Percentiles rank a stretch among this genome's conserved stretches.
Conservation (phyloP, 805 yeast genomes). For the Zygosaccharomyces bisporus region DNA sequence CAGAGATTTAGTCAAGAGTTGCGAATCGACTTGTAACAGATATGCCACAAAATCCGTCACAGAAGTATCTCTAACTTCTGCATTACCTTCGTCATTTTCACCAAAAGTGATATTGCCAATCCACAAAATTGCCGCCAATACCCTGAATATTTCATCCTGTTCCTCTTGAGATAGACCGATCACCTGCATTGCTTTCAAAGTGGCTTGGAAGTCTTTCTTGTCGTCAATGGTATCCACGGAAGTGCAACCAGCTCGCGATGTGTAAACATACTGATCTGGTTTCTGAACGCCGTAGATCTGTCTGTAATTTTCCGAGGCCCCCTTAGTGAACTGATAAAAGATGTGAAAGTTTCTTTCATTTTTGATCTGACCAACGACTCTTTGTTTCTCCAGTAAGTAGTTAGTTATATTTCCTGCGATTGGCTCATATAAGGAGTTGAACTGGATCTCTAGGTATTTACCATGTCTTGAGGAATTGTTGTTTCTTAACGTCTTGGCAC, state of each 20-base stretch:
- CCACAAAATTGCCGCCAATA: conserved; percentile 86
- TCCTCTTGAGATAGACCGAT: conserved; percentile 81
- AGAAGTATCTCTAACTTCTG: conserved; percentile 74
- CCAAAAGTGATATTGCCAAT: conserved; percentile 84
- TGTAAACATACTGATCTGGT: conserved; percentile 89
- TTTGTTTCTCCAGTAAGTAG: conserved; percentile 86
- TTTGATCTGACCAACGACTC: conserved; percentile 92
- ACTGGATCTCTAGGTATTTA: conserved; percentile 87
- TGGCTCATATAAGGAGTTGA: conserved; percentile 79
- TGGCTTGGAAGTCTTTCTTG: conserved; percentile 69
- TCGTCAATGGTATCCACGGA: conserved; percentile 87
- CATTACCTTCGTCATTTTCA: conserved; percentile 85
- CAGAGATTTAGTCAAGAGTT: conserved; percentile 60
- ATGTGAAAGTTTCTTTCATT: conserved; percentile 96
- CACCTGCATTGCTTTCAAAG: conserved; percentile 78
- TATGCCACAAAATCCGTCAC: conserved; percentile 96
- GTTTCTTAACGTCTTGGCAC: conserved; percentile 95
- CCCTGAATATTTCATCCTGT: conserved; percentile 84
- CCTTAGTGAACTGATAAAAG: conserved; percentile 91
- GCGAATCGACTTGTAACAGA: conserved; percentile 73
- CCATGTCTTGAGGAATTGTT: conserved; percentile 98
- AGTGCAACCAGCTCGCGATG: conserved; percentile 81
- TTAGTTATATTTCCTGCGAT: conserved; percentile 95
- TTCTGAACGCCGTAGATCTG: conserved; percentile 84
- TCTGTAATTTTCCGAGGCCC: conserved; percentile 80